A percentile compares a stretch with the other conserved stretches of the same genome.
Conservation (phyloP, 2,329 filamentous ascomycete genomes). For the Amauroascus niger region DNA sequence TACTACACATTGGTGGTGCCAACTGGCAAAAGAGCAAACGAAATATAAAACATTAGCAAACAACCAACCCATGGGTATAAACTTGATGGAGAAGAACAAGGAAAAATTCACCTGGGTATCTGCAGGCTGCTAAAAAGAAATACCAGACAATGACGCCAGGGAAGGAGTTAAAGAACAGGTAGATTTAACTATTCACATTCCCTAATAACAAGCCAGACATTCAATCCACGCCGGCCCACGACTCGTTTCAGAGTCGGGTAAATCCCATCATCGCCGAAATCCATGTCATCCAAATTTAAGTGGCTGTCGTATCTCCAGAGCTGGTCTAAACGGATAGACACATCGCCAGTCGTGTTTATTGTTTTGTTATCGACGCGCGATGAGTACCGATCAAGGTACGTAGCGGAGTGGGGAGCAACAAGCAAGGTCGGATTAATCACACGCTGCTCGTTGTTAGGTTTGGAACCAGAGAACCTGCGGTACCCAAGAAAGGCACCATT, state of each 20-base stretch:
- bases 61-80: not conserved
- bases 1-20: not conserved
- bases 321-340: slow-evolving; percentile 25
- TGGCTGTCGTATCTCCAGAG: slow-evolving; percentile 40
- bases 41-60: not conserved
- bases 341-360: not conserved
- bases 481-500: slow-evolving; percentile 5
- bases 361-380: not conserved
- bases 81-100: not conserved
- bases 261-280: slow-evolving; percentile 42
- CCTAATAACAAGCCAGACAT: slow-evolving; percentile 38
- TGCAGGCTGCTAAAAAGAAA: not conserved
- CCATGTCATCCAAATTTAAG: slow-evolving; percentile 45
- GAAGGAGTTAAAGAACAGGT: not conserved
- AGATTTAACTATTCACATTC: slow-evolving; percentile 1
- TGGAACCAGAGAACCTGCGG: slow-evolving; percentile 6
- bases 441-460: slow-evolving; percentile 1
- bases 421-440: slow-evolving; percentile 28
- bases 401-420: slow-evolving; percentile 39
- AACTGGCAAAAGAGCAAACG: not conserved
- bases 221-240: slow-evolving; percentile 40
- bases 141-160: not conserved
- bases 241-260: slow-evolving; percentile 38
- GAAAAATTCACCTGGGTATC: slow-evolving; percentile 1
- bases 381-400: slow-evolving; percentile 34